Evolutionary conservation across 1,139 yeast species (phyloP).

Genomic region (Diutina scorzettiae): DNA sequence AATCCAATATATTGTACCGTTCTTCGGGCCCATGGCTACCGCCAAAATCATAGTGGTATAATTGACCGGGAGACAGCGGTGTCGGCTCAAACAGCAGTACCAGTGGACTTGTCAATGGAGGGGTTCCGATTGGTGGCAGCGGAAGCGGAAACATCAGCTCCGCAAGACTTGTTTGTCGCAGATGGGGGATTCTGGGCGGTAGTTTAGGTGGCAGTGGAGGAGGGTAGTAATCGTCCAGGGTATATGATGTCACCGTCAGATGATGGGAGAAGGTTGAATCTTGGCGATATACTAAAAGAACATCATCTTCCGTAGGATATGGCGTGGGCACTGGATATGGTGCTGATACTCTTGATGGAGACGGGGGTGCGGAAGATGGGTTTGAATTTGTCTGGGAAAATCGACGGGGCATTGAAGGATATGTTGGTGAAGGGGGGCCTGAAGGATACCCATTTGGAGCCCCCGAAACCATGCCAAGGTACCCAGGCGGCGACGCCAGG

Average conservation of each 20-base stretch:
- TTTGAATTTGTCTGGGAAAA: no score
- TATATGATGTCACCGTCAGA: not conserved
- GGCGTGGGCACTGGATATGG: not conserved
- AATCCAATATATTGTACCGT: slow-evolving; percentile 3
- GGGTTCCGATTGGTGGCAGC: not conserved
- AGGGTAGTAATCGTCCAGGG: not conserved
- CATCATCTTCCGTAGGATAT: not conserved
- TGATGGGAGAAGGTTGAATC: not conserved
- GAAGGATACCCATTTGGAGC: no score
- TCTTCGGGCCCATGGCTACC: not conserved
- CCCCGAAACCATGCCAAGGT: no score
- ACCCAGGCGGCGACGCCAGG: no score
- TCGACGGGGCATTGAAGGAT: no score
- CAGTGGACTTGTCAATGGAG: not conserved
- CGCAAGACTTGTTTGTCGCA: not conserved
- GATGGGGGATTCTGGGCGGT: not conserved
- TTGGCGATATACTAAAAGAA: not conserved
- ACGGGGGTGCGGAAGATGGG: no score
- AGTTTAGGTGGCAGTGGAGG: not conserved
- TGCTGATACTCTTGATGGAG: not conserved
- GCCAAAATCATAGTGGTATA: not conserved
- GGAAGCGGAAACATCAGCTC: slow-evolving; percentile 5
- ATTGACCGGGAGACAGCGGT: not conserved
- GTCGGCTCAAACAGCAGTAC: not conserved
- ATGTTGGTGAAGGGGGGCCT: no score